phyloP scores from a whole-genome alignment of 176 grass and related monocot genomes.

The Areca catechu region DNA sequence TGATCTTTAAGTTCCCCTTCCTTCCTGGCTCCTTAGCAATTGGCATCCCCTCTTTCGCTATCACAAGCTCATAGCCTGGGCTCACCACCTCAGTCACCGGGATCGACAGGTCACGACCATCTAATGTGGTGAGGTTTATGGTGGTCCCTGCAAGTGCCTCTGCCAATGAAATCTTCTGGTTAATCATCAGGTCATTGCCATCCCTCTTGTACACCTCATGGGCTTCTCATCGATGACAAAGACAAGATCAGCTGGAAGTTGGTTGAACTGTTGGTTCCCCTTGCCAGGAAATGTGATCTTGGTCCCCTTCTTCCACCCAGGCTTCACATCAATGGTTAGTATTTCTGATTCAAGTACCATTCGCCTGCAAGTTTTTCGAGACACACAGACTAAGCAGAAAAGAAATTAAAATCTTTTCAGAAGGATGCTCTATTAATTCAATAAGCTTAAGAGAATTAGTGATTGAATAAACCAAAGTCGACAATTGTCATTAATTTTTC shows the following conservation, averaged over 20 bases:
- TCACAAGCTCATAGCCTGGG: conserved; percentile 47
- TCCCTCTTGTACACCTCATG: conserved; percentile 54
- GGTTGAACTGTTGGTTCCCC: conserved; percentile 34
- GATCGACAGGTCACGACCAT: conserved; percentile 34
- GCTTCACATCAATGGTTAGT: conserved; percentile 60
- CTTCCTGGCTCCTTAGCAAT: conserved; percentile 12
- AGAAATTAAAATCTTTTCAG: no score
- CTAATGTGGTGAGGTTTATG: conserved; percentile 38
- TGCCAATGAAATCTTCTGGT: conserved; percentile 24
- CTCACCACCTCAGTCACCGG: conserved; percentile 27
- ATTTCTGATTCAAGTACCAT: conserved; percentile 55
- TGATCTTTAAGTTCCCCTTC: no score
- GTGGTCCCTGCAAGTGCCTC: conserved; percentile 46
- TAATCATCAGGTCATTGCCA: conserved; percentile 27
- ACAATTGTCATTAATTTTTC: no score
- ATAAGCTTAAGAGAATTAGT: no score
- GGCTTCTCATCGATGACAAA: conserved; percentile 75
- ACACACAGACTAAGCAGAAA: background rate
- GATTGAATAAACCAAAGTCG: no score
- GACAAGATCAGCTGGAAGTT: conserved; percentile 37
- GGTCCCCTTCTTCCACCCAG: conserved; percentile 82
- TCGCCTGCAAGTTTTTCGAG: conserved; percentile 16
- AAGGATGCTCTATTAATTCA: no score
- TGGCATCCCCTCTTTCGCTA: conserved; percentile 70
- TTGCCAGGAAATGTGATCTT: conserved; percentile 68